Evolutionary conservation across 140 eudicot species (phyloP).

Genomic region (Bidens hawaiensis): DNA sequence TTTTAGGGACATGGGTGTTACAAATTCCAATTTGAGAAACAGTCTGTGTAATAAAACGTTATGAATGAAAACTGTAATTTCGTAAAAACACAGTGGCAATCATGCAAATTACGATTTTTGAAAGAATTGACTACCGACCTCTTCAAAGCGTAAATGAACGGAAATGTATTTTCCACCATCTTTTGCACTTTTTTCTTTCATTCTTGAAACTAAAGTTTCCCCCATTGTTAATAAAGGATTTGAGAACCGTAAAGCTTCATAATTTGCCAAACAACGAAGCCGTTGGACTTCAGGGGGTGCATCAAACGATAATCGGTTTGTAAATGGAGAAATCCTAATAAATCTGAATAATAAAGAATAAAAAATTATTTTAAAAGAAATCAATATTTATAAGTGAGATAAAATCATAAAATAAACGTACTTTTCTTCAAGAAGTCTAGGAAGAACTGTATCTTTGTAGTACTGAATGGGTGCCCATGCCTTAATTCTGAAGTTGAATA

Average conservation of each 20-base stretch:
- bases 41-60: background rate
- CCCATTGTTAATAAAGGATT: conserved; percentile 63
- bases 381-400: background rate
- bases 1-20: background rate
- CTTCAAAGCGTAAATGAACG: conserved; percentile 95
- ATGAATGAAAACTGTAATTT: background rate
- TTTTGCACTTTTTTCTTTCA: conserved; percentile 62
- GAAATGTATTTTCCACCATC: conserved; percentile 77
- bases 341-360: conserved; percentile 37
- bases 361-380: background rate
- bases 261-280: conserved; percentile 87
- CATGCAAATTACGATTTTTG: background rate
- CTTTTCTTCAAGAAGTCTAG: conserved; percentile 89
- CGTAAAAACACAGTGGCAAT: background rate
- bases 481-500: conserved; percentile 77
- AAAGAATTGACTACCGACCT: conserved; percentile 43
- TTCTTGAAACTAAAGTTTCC: conserved; percentile 70
- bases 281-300: conserved; percentile 84
- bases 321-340: conserved; percentile 91
- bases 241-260: conserved; percentile 85
- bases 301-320: conserved; percentile 91
- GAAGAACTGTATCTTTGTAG: conserved; percentile 83
- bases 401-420: conserved; percentile 29
- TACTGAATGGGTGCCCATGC: conserved; percentile 76
- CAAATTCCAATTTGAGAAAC: background rate